Percentiles rank a stretch among this genome's conserved stretches.
phyloP scores from a whole-genome alignment of 768 basidiomycete genomes.

The Asterophora parasitica region DNA sequence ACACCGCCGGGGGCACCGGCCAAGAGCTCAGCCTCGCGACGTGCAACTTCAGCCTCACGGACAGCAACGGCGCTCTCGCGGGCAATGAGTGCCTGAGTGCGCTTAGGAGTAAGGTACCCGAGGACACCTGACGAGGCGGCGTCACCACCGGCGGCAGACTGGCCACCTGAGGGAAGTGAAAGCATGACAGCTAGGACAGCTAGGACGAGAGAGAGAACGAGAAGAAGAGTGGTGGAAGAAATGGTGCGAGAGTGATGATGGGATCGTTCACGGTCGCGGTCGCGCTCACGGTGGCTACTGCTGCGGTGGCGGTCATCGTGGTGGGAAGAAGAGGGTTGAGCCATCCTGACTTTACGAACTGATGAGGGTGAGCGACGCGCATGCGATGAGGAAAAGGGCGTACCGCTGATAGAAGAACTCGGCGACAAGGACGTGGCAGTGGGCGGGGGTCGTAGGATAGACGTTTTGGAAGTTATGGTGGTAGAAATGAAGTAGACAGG shows the following conservation, averaged over 20 bases:
- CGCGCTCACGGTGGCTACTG: conserved; percentile 49
- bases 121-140: conserved; percentile 52
- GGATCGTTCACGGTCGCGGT: conserved; percentile 42
- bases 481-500: conserved; percentile 22
- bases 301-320: conserved; percentile 56
- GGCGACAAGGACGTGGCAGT: conserved; percentile 78
- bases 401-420: conserved; percentile 49
- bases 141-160: conserved; percentile 29
- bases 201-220: conserved; percentile 79
- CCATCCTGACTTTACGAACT: conserved; percentile 67
- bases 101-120: conserved; percentile 76
- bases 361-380: conserved; percentile 10
- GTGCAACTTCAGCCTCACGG: conserved; percentile 85
- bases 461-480: conserved; percentile 51
- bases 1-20: conserved; percentile 82
- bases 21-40: conserved; percentile 81
- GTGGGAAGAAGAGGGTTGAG: conserved; percentile 81
- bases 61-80: conserved; percentile 76
- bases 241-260: conserved; percentile 82
- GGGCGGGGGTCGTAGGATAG: conserved; percentile 49
- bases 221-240: conserved; percentile 83
- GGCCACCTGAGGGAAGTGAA: conserved; percentile 60
- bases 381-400: conserved; percentile 15
- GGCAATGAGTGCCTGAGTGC: conserved; percentile 72
- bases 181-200: conserved; percentile 91